These are phyloP conservation scores for Desmodesmus armatus DNA, from an alignment of 139 green algal genomes.

Conservation along the genomic window DNA sequence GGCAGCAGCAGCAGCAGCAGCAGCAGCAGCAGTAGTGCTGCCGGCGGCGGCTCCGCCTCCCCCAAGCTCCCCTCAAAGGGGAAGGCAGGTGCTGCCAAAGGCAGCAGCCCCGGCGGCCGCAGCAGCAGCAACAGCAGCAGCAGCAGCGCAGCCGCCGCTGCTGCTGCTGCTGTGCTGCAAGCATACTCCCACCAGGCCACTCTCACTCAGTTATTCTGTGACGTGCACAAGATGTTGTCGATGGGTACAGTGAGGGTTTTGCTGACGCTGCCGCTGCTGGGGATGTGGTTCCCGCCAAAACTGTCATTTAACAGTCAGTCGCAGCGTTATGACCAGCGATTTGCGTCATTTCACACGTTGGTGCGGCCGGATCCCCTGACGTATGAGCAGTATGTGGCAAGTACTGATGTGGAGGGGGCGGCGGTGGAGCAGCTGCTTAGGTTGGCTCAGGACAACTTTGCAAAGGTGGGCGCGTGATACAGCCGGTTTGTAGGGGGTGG, in stretches of 20 bases:
- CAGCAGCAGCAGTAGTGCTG: neutral
- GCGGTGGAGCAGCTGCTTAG: neutral
- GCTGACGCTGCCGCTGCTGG: slow-evolving; percentile 50
- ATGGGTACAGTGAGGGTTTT: slow-evolving; percentile 62
- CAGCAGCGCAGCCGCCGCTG: slow-evolving; percentile 22
- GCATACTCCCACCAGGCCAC: slow-evolving; percentile 4
- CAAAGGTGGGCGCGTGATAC: too few relatives aligned
- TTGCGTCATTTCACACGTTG: slow-evolving; percentile 61
- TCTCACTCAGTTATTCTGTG: slow-evolving; percentile 28
- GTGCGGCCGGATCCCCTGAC: slow-evolving; percentile 56
- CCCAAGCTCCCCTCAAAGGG: slow-evolving; percentile 2
- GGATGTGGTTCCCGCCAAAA: neutral
- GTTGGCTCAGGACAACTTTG: neutral
- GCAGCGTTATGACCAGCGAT: slow-evolving; percentile 82
- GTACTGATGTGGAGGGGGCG: neutral
- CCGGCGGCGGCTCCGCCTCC: neutral
- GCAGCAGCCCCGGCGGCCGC: neutral
- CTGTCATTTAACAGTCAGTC: slow-evolving; percentile 67
- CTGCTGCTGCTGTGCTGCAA: slow-evolving; percentile 11
- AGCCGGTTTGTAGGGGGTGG: too few relatives aligned
- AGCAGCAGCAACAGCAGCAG: slow-evolving; percentile 1
- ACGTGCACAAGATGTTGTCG: slow-evolving; percentile 46
- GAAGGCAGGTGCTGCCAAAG: neutral
- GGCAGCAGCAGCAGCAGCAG: slow-evolving; percentile 6
- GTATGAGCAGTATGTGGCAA: slow-evolving; percentile 53